Evolutionary conservation across 805 yeast species (phyloP), one percentile per base, ranked within the genome.

Genomic region (Monosporozyma yasuniensis): DNA sequence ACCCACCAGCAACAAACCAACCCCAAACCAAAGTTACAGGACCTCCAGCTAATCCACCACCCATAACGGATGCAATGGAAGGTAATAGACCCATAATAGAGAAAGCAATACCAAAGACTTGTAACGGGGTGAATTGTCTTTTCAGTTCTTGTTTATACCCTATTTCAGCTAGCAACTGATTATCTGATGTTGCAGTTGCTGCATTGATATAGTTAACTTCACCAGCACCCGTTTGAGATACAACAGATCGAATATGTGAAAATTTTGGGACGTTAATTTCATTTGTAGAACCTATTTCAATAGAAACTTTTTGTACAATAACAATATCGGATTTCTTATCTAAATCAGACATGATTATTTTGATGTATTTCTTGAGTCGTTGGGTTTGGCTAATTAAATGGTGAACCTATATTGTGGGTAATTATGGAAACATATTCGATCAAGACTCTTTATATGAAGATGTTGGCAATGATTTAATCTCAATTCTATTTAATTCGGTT

Each of bases 11-110:
- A 14, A 79, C 58, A 44, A 80, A 64, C 90, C 91, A 84, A 45
- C 87, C 84, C 90, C 90, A 84, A 2, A 82, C 71, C 50, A 81
- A 72, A 12, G 65, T 56, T 9, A 75, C 79, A 0, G 86, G 80
- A 3, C 89, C 89, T 0, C 83, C 79, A 30, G 76, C 65, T 12
- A 83, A 68, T 18, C 83, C 83, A 45, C 72, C 70, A 9, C 70
- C 70, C 30, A 81, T 60, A 28, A 75, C 72, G 2, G 86, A 76
- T 0, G 85, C 77, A 47, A 82, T 78, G 11, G 83, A 76, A 0
- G 86, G 86, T 41, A 83, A 67, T 45, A 83, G 65, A 9, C 87
- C 85, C 87, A 84, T 83, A 61, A 84, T 81, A 18, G 82, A 75
- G 59, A 81, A 83, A 3, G 87, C 84, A 50, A 83, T 78, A 50